These are phyloP conservation scores for Schwanniomyces vanrijiae DNA, from an alignment of 805 yeast species.

Conservation along the genomic window DNA sequence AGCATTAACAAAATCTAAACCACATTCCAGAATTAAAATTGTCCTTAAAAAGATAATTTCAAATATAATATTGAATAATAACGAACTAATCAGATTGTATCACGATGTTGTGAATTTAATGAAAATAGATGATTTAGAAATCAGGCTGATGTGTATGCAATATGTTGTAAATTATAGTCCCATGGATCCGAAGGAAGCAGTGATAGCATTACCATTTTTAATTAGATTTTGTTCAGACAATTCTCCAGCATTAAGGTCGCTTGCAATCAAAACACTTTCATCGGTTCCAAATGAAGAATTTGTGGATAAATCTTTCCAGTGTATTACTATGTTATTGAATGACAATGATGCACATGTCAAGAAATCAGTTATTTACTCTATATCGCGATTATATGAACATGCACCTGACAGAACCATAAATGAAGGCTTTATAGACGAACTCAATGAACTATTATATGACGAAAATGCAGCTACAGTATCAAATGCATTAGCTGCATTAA, in stretches of 20 bases:
- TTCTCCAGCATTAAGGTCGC: conserved; percentile 51
- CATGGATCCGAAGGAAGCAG: conserved; percentile 54
- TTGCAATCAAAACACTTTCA: conserved; percentile 65
- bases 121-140: conserved; percentile 59
- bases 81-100: conserved; percentile 67
- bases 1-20: conserved; percentile 42
- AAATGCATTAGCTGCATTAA: conserved; percentile 67
- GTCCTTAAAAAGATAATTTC: conserved; percentile 72
- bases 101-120: conserved; percentile 62
- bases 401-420: conserved; percentile 47
- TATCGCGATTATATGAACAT: conserved; percentile 64
- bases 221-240: conserved; percentile 50
- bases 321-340: conserved; percentile 32
- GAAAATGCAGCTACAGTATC: conserved; percentile 61
- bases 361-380: conserved; percentile 67
- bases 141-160: conserved; percentile 69
- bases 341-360: conserved; percentile 62
- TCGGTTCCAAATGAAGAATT: conserved; percentile 57
- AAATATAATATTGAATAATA: conserved; percentile 78
- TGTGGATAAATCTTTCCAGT: conserved; percentile 43
- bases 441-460: conserved; percentile 59
- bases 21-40: conserved; percentile 33
- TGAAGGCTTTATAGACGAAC: conserved; percentile 43
- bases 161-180: conserved; percentile 62
- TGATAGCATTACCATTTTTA: conserved; percentile 55